Percentiles rank a stretch among this genome's conserved stretches.
phyloP scores from a whole-genome alignment of 1,139 yeast genomes.

The Debaryomyces nepalensis region DNA sequence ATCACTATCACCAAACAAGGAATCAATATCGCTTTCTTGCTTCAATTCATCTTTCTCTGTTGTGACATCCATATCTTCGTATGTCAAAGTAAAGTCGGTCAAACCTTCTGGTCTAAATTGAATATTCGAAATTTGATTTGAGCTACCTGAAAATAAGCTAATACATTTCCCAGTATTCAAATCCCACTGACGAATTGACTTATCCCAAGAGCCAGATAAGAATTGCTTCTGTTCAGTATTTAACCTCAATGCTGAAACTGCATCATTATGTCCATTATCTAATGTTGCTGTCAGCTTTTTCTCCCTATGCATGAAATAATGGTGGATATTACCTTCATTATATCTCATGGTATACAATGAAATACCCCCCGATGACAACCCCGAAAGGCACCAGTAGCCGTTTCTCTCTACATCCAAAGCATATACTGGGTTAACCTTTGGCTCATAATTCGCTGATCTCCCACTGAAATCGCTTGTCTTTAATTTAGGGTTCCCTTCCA shows the following conservation, averaged over 20 bases:
- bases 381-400: slow-evolving; percentile 85
- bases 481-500: slow-evolving; percentile 47
- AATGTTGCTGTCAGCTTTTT: slow-evolving; percentile 18
- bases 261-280: slow-evolving; percentile 59
- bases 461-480: slow-evolving; percentile 47
- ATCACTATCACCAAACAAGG: slow-evolving; percentile 81
- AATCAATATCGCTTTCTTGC: slow-evolving; percentile 70
- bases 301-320: slow-evolving; percentile 60
- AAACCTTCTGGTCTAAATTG: slow-evolving; percentile 81
- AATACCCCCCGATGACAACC: slow-evolving; percentile 85
- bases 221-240: slow-evolving; percentile 64
- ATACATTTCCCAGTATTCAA: slow-evolving; percentile 68
- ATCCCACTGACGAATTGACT: slow-evolving; percentile 81
- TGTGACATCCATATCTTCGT: slow-evolving; percentile 22
- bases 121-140: slow-evolving; percentile 80
- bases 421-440: slow-evolving; percentile 80
- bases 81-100: slow-evolving; percentile 31
- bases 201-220: slow-evolving; percentile 92
- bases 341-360: slow-evolving; percentile 81
- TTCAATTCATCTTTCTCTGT: slow-evolving; percentile 25
- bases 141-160: slow-evolving; percentile 53
- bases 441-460: slow-evolving; percentile 59
- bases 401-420: slow-evolving; percentile 83
- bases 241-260: slow-evolving; percentile 73
- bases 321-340: slow-evolving; percentile 80